Evolutionary conservation across 805 yeast species (phyloP).

Genomic region (baker's yeast (Saccharomyces cerevisiae)): DNA sequence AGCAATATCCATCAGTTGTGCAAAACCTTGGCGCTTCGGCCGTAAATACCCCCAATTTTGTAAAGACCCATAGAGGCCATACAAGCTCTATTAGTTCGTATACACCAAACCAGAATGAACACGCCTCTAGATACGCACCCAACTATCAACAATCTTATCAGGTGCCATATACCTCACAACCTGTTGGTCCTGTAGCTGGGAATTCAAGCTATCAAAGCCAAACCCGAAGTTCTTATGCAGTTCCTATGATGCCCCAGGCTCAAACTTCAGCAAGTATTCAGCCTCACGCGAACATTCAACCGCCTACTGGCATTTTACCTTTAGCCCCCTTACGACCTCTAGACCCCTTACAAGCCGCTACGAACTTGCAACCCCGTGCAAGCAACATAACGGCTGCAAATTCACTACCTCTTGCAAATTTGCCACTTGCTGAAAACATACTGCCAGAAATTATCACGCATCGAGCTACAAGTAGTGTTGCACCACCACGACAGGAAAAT

Average conservation of each 20-base stretch:
- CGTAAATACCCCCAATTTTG: background rate
- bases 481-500: background rate
- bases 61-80: constrained; percentile 14
- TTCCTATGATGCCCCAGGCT: background rate
- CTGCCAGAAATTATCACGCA: background rate
- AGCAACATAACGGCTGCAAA: background rate
- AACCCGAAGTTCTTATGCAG: background rate
- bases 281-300: background rate
- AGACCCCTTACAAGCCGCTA: background rate
- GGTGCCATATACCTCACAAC: background rate
- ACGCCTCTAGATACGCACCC: constrained; percentile 35
- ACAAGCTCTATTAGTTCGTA: constrained; percentile 28
- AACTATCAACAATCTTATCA: background rate
- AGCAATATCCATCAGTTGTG: background rate
- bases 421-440: background rate
- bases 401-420: background rate
- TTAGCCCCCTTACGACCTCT: background rate
- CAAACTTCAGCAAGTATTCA: background rate
- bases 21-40: background rate
- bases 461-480: background rate
- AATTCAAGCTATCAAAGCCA: background rate
- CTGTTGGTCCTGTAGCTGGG: background rate
- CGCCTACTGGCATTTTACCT: background rate
- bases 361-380: background rate
- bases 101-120: constrained; percentile 23